These are phyloP conservation scores for Laguncularia racemosa DNA, from an alignment of 345 rosid species.

Conservation along the genomic window DNA sequence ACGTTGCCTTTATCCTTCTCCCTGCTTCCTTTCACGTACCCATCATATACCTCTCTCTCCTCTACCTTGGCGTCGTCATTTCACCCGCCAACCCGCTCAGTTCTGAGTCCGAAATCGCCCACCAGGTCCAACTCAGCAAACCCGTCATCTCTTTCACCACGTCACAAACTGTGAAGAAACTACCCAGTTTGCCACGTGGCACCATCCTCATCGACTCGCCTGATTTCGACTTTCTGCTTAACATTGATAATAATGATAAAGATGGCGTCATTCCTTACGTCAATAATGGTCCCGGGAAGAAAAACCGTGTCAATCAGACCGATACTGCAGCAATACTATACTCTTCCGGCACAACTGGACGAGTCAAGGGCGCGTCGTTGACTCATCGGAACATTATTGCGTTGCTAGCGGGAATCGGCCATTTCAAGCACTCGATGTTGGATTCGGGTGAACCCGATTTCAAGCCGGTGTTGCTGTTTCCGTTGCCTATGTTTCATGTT, in stretches of 20 bases:
- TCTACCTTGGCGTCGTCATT: conserved; percentile 59
- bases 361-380: conserved; percentile 56
- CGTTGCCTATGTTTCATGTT: conserved; percentile 40
- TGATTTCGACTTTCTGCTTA: conserved; percentile 46
- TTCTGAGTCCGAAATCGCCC: conserved; percentile 50
- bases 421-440: conserved; percentile 17
- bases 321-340: conserved; percentile 63
- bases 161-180: conserved; percentile 31
- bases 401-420: conserved; percentile 36
- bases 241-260: too few species aligned
- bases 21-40: conserved; percentile 61
- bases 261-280: background rate
- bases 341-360: conserved; percentile 85
- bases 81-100: conserved; percentile 70
- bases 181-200: conserved; percentile 31
- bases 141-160: conserved; percentile 74
- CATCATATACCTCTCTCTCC: conserved; percentile 56
- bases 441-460: conserved; percentile 23
- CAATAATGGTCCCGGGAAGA: background rate
- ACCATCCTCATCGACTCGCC: conserved; percentile 65
- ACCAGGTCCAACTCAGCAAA: conserved; percentile 40
- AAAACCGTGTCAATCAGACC: conserved; percentile 35
- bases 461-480: conserved; percentile 39
- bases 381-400: conserved; percentile 72
- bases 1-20: conserved; percentile 60